These are phyloP conservation scores for Graphilbum fragrans DNA, from an alignment of 2,329 filamentous ascomycete species.

Conservation along the genomic window DNA sequence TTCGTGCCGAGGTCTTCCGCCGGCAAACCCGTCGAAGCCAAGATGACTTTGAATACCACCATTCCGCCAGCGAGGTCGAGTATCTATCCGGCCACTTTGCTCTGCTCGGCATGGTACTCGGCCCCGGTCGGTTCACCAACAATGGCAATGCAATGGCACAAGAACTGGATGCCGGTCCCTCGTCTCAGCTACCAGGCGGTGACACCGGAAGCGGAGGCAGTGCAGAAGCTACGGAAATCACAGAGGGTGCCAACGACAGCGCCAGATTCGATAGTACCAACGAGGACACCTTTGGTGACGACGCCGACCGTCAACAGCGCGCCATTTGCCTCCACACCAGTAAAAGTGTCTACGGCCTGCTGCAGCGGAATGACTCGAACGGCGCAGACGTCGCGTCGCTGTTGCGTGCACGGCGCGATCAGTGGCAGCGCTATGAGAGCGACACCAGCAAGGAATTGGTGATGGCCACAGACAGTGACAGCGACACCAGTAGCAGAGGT, in stretches of 20 bases:
- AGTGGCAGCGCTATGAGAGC: neutral
- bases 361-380: too few species aligned
- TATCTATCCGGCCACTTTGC: neutral
- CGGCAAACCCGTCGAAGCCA: neutral
- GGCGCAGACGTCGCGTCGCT: neutral
- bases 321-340: too few species aligned
- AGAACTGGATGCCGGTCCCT: too few species aligned
- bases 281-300: neutral
- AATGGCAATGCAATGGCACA: too few species aligned
- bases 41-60: neutral
- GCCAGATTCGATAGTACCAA: too few species aligned
- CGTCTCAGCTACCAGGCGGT: too few species aligned
- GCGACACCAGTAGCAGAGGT: neutral
- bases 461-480: neutral
- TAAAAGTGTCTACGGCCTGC: too few species aligned
- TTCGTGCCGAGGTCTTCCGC: neutral
- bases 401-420: neutral
- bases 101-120: neutral
- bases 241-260: too few species aligned
- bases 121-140: neutral
- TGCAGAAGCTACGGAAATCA: too few species aligned
- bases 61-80: neutral
- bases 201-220: too few species aligned
- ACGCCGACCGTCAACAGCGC: neutral
- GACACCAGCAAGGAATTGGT: constrained; percentile 1